Percentiles rank a stretch among this genome's conserved stretches.
These are phyloP conservation scores for Paxillus rubicundulus DNA, from an alignment of 768 basidiomycete genomes.

Conservation along the genomic window DNA sequence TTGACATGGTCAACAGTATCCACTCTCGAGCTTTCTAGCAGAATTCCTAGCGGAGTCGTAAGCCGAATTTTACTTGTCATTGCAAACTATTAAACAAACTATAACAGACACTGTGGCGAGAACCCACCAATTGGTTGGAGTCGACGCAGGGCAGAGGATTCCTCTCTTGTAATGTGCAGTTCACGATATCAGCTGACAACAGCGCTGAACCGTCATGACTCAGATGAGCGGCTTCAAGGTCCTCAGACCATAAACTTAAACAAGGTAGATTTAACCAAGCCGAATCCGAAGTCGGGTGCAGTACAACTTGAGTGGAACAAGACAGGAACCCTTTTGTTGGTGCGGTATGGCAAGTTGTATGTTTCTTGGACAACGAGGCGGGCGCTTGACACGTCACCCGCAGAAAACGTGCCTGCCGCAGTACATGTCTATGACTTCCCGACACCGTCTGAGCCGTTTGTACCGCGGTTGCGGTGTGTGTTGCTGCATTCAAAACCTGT, in stretches of 20 bases:
- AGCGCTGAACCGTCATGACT: background rate
- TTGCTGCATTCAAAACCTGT: conserved; percentile 65
- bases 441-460: conserved; percentile 50
- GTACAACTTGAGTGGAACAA: conserved; percentile 81
- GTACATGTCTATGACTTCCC: conserved; percentile 77
- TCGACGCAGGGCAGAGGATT: conserved; percentile 83
- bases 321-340: conserved; percentile 68
- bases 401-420: conserved; percentile 62
- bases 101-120: conserved; percentile 75
- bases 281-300: conserved; percentile 64
- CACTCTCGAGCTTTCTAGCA: conserved; percentile 59
- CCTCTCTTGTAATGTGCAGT: conserved; percentile 63
- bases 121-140: conserved; percentile 83
- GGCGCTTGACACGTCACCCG: conserved; percentile 1
- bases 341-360: conserved; percentile 59
- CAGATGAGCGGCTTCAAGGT: conserved; percentile 66
- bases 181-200: background rate
- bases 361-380: background rate
- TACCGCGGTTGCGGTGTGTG: conserved; percentile 62
- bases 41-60: conserved; percentile 57
- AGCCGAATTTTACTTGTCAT: conserved; percentile 23
- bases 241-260: conserved; percentile 50
- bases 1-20: conserved; percentile 70
- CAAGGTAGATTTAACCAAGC: conserved; percentile 57
- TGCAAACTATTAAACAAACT: background rate